Conservation (phyloP, 2,329 filamentous ascomycete genomes). For the Diplodia mutila region DNA sequence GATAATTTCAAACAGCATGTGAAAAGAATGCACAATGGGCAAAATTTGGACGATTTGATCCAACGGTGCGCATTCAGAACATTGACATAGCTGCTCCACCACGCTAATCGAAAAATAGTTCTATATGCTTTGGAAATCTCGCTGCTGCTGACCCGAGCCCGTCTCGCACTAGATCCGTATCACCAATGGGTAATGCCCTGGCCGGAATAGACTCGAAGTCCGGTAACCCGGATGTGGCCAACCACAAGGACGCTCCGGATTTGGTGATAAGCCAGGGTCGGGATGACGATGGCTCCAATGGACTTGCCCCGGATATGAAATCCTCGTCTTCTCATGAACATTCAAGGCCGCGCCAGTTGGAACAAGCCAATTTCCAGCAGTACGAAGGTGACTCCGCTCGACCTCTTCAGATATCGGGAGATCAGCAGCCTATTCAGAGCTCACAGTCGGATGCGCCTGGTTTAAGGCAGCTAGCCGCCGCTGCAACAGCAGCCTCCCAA, state of each 20-base stretch:
- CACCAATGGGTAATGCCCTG: conserved; percentile 38
- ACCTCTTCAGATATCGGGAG: neutral
- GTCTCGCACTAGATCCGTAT: conserved; percentile 28
- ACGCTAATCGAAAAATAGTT: conserved; percentile 31
- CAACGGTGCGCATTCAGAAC: conserved; percentile 44
- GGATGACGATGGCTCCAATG: neutral
- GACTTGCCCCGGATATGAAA: neutral
- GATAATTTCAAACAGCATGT: conserved; percentile 90
- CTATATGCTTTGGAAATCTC: conserved; percentile 22
- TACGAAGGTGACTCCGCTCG: neutral
- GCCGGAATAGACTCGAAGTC: conserved; percentile 36
- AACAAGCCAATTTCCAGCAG: neutral
- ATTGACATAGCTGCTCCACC: neutral
- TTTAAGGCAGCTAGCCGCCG: conserved; percentile 2
- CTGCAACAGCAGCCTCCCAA: conserved; percentile 8
- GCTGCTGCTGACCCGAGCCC: conserved; percentile 16
- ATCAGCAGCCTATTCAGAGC: neutral
- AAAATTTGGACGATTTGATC: conserved; percentile 51
- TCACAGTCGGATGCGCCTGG: neutral
- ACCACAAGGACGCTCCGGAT: neutral
- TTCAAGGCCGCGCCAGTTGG: neutral
- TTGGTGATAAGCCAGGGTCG: neutral
- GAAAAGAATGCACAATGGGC: conserved; percentile 64
- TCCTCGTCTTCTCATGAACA: neutral
- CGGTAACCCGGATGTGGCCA: neutral